Evolutionary conservation across 306 rosid species (phyloP), one percentile per base, ranked within the genome.

Genomic region (Trifolium pratense): DNA sequence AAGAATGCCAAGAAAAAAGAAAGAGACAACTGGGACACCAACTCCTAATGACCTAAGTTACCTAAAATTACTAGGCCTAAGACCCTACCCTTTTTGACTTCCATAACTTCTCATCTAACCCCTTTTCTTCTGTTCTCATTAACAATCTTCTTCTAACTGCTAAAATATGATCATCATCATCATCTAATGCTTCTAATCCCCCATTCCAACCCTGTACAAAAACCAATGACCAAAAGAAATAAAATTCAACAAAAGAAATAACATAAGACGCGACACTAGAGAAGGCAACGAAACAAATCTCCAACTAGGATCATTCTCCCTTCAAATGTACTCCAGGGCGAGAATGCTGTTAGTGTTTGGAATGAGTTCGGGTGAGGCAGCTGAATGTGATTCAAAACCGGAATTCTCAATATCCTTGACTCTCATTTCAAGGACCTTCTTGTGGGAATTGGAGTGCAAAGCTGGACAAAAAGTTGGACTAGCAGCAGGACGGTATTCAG

Each of bases 401-500:
- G 60, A 5, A 29, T 18, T 26, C 1, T 88, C 92, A 1, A 73
- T 70, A 18, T 55, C 53, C 67, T 85, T 91, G 82, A 6, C 69
- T 79, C 99, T 88, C 99, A 94, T 94, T 81, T 91, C 97, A 2
- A 91, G 36, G 36, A 94, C 99, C 84, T 94, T 94, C 87, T 91
- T 91, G 63, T 94, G 99, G 21, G 99, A 94, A 74, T 91, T 94
- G 77, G 97, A 94, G 83, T 94, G 98, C 84, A 94, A 1, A 0
- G 91, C 71, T 6, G 98, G 88, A 40, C 92, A 83, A 46, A 91
- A 94, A 0, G 96, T 94, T 4, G 98, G 98, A 20, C 98, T 94
- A 0, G 98, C 98, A 9, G 98, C 98, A 3, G 98, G 98, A 25
- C 98, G 80, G 86, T 94, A 94, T 57, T 94, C 97, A 0, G 98